These are phyloP conservation scores for Penicillium concentricum DNA, from an alignment of 2,329 filamentous ascomycete species.

Conservation along the genomic window DNA sequence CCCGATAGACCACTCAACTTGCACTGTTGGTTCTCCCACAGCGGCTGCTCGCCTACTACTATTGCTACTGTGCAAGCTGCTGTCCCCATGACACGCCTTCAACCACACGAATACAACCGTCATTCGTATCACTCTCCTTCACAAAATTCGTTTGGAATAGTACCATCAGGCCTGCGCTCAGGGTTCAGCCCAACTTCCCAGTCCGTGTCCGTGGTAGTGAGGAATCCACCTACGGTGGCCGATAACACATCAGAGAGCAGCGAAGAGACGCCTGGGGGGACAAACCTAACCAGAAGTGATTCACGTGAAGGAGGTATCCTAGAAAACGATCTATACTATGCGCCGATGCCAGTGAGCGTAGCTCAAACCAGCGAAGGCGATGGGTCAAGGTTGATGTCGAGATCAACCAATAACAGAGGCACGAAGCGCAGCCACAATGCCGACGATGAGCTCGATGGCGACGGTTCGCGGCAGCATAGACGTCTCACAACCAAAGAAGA, in stretches of 20 bases:
- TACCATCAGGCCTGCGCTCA: not conserved
- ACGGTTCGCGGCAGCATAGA: slow-evolving; percentile 34
- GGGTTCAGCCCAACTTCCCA: slow-evolving; percentile 3
- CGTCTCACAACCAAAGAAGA: slow-evolving; percentile 43
- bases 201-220: slow-evolving; percentile 18
- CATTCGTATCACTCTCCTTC: not conserved
- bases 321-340: slow-evolving; percentile 17
- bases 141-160: not conserved
- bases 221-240: not conserved
- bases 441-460: slow-evolving; percentile 10
- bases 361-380: not conserved
- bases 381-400: slow-evolving; percentile 4
- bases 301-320: slow-evolving; percentile 8
- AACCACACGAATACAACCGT: slow-evolving; percentile 9
- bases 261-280: slow-evolving; percentile 15
- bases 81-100: slow-evolving; percentile 7
- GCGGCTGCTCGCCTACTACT: not conserved
- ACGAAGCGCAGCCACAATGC: slow-evolving; percentile 15
- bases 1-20: not conserved
- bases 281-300: slow-evolving; percentile 12
- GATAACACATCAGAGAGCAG: slow-evolving; percentile 12
- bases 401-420: slow-evolving; percentile 2
- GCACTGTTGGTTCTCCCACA: not conserved
- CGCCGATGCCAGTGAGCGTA: slow-evolving; percentile 12
- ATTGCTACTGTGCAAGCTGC: not conserved